Evolutionary conservation across 139 green algal genomes (phyloP), one percentile per base, ranked within the genome.

Genomic region (Auxenochlorella pyrenoidosa): DNA sequence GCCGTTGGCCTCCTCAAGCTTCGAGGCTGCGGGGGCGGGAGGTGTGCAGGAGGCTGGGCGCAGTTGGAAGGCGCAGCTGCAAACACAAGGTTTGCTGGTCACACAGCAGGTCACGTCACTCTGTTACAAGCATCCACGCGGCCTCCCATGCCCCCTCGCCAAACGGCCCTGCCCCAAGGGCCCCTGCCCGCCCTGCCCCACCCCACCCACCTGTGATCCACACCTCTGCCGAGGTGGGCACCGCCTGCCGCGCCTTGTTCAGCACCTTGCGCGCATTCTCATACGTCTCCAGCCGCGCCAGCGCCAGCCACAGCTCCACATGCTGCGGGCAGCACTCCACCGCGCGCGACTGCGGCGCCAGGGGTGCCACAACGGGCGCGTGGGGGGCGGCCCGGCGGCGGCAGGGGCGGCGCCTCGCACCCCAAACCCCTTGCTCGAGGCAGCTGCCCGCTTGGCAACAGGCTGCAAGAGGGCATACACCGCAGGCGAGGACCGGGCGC

Each of bases 321-420:
- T 99, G 97, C 90, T 97, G 93, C 40, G 96, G 96, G 88, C 96
- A 98, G 93, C 98, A 99, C 94, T 99, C 98, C 83, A 99, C 97
- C 15, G 98, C 98, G 19, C 98, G 89, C 15, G 93, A 94, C 44
- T 98, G 94, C 88, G 97, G 86, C 30, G 68, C n/a, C 73, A 30
- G 28, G 41, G 16, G 6, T 24, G 47, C 6, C 8, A 58, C 6
- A 58, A n/a, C n/a, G n/a, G n/a, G n/a, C n/a, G n/a, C n/a, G n/a
- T n/a, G n/a, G n/a, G n/a, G n/a, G n/a, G n/a, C n/a, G n/a, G n/a
- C n/a, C n/a, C n/a, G n/a, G n/a, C n/a, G n/a, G n/a, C n/a, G n/a
- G n/a, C n/a, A n/a, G n/a, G n/a, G n/a, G n/a, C n/a, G n/a, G n/a
- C n/a, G n/a, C n/a, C n/a, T n/a, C n/a, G n/a, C n/a, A n/a, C n/a